Percentiles rank a stretch among this genome's conserved stretches.
Evolutionary conservation across 352 stramenopile genomes (phyloP).

Genomic region (Phytophthora pseudosyringae): DNA sequence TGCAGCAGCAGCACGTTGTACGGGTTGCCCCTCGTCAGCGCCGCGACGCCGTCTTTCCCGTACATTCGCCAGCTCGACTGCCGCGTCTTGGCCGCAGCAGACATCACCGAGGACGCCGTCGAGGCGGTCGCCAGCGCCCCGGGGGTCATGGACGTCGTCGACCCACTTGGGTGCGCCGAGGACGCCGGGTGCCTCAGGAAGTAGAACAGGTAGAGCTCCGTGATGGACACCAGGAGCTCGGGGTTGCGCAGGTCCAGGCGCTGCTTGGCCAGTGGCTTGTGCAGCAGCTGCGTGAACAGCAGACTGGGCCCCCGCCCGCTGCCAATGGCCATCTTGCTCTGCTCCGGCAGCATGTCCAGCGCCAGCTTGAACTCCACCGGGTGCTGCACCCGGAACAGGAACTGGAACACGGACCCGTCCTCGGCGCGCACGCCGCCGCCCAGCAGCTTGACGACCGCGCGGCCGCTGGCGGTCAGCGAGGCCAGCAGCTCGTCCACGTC

Average conservation of each 20-base stretch:
- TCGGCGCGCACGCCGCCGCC: slow-evolving; percentile 67
- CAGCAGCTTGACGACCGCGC: slow-evolving; percentile 63
- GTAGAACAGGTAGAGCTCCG: slow-evolving; percentile 87
- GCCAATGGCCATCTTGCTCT: slow-evolving; percentile 82
- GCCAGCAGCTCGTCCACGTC: slow-evolving; percentile 64
- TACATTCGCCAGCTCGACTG: slow-evolving; percentile 78
- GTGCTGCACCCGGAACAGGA: slow-evolving; percentile 78
- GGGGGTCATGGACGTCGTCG: slow-evolving; percentile 5
- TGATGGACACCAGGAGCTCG: slow-evolving; percentile 84
- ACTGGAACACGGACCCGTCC: slow-evolving; percentile 80
- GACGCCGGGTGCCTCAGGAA: slow-evolving; percentile 81
- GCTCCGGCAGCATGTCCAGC: slow-evolving; percentile 79
- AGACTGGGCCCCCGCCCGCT: slow-evolving; percentile 67
- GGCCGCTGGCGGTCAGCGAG: slow-evolving; percentile 54
- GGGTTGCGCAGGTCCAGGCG: slow-evolving; percentile 75
- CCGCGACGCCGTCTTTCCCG: slow-evolving; percentile 64
- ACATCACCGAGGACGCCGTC: slow-evolving; percentile 46
- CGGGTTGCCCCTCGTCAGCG: slow-evolving; percentile 73
- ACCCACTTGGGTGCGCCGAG: slow-evolving; percentile 66
- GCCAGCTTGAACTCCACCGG: slow-evolving; percentile 85
- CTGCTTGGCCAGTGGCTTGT: slow-evolving; percentile 84
- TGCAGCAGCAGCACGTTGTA: slow-evolving; percentile 88
- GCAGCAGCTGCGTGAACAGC: slow-evolving; percentile 85
- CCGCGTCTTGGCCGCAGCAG: slow-evolving; percentile 59
- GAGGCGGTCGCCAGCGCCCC: slow-evolving; percentile 42